Percentiles rank a stretch among this genome's conserved stretches.
These are phyloP conservation scores for Hypocreales sp. DNA, from an alignment of 2,329 filamentous ascomycete species.

Conservation along the genomic window DNA sequence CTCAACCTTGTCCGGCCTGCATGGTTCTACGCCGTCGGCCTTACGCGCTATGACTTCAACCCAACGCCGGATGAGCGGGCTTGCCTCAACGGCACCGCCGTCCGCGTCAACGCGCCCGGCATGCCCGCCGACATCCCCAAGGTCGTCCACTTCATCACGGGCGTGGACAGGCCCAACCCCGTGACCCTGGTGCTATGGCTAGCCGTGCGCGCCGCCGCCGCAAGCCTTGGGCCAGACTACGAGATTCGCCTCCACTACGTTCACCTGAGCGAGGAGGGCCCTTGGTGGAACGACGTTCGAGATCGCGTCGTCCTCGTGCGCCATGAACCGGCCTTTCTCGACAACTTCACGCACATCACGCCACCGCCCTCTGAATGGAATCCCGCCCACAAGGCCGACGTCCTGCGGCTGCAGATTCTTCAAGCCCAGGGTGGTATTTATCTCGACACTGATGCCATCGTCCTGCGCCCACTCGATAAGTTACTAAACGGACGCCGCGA, in stretches of 20 bases:
- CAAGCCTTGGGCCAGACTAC: background rate
- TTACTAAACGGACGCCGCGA: constrained; percentile 1
- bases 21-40: constrained; percentile 1
- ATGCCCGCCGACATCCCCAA: background rate
- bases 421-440: constrained; percentile 1
- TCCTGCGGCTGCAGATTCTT: constrained; percentile 2
- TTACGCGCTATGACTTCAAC: constrained; percentile 1
- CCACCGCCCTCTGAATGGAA: constrained; percentile 1
- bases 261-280: constrained; percentile 1
- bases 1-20: background rate
- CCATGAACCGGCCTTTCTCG: background rate
- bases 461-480: background rate
- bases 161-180: constrained; percentile 1
- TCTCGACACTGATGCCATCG: constrained; percentile 1
- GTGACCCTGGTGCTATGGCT: background rate
- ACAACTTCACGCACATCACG: background rate
- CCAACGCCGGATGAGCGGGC: background rate
- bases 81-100: constrained; percentile 1
- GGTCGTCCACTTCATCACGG: constrained; percentile 2
- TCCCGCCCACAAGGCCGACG: constrained; percentile 2
- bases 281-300: constrained; percentile 1
- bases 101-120: constrained; percentile 1
- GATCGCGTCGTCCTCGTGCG: background rate
- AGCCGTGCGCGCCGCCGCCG: background rate
- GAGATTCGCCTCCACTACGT: constrained; percentile 2